A percentile compares a stretch with the other conserved stretches of the same genome.
Conservation (phyloP, 495 filamentous ascomycete genomes). For the Cercophora sp. region DNA sequence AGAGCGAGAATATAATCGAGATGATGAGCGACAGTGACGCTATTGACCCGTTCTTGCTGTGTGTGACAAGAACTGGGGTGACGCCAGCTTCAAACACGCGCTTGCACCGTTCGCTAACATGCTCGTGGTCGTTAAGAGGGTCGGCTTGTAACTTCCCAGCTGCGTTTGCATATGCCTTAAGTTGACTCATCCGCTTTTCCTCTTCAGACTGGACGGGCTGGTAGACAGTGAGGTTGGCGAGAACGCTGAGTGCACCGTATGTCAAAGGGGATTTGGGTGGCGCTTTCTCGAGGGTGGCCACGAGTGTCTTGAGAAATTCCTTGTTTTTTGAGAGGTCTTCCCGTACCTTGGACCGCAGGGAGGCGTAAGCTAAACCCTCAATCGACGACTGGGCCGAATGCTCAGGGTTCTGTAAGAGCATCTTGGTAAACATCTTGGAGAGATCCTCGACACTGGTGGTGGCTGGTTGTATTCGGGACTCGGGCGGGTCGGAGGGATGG, state of each 20-base stretch:
- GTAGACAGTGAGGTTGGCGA: slow-evolving; percentile 79
- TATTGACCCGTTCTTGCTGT: slow-evolving; percentile 61
- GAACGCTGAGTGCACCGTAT: slow-evolving; percentile 80
- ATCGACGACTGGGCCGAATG: slow-evolving; percentile 62
- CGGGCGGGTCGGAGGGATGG: slow-evolving; percentile 36
- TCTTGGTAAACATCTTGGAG: slow-evolving; percentile 69
- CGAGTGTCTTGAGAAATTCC: slow-evolving; percentile 60
- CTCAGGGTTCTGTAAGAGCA: slow-evolving; percentile 62
- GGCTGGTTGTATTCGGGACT: slow-evolving; percentile 41
- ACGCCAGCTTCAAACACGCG: slow-evolving; percentile 69
- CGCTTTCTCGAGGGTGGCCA: slow-evolving; percentile 59
- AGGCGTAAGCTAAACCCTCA: slow-evolving; percentile 90
- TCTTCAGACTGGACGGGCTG: slow-evolving; percentile 79
- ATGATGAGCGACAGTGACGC: slow-evolving; percentile 64
- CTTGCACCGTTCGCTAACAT: slow-evolving; percentile 72
- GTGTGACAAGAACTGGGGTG: slow-evolving; percentile 68
- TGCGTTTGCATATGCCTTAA: slow-evolving; percentile 90
- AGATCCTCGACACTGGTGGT: slow-evolving; percentile 64
- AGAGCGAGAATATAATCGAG: slow-evolving; percentile 71
- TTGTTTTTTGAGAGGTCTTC: slow-evolving; percentile 68
- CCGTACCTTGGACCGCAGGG: slow-evolving; percentile 76
- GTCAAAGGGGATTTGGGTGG: slow-evolving; percentile 62
- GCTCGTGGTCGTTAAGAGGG: slow-evolving; percentile 65
- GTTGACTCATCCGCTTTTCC: slow-evolving; percentile 80
- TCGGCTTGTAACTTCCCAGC: slow-evolving; percentile 61